phyloP scores from a whole-genome alignment of 1,139 yeast genomes.

The Debaryomyces sp. region DNA sequence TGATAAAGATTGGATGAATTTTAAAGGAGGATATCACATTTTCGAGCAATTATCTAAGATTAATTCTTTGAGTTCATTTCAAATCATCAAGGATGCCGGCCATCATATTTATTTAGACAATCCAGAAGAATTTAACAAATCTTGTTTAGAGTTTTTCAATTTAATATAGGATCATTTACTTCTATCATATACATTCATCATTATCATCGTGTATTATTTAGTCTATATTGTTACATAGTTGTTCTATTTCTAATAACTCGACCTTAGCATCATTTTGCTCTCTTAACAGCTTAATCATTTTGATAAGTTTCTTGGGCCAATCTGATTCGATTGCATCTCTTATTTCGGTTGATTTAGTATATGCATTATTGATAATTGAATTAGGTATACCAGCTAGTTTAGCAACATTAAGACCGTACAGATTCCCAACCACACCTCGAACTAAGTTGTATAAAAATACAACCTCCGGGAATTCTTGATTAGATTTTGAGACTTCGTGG shows the following conservation, averaged over 20 bases:
- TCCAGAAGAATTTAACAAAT: constrained; percentile 34
- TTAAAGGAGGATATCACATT: constrained; percentile 42
- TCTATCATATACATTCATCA: not conserved
- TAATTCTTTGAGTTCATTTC: constrained; percentile 20
- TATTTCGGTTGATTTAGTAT: constrained; percentile 43
- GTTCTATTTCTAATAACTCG: constrained; percentile 8
- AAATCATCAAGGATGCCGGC: constrained; percentile 40
- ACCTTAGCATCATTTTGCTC: constrained; percentile 8
- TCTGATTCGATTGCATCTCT: constrained; percentile 33
- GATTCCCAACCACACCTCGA: constrained; percentile 61
- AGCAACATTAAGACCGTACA: constrained; percentile 83
- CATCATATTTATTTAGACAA: constrained; percentile 48
- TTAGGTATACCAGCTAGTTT: constrained; percentile 64
- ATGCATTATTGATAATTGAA: constrained; percentile 53
- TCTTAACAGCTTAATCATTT: constrained; percentile 6
- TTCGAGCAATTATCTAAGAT: constrained; percentile 25
- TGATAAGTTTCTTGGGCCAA: constrained; percentile 6
- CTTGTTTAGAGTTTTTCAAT: constrained; percentile 30
- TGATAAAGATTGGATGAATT: constrained; percentile 51
- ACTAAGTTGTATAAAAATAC: constrained; percentile 66
- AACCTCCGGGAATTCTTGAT: constrained; percentile 42
- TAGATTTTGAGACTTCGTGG: constrained; percentile 40
- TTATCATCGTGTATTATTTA: not conserved
- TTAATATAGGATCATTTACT: constrained; percentile 4
- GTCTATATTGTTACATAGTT: constrained; percentile 12